phyloP scores from a whole-genome alignment of 139 green algal genomes.

The Volvox reticuliferus region DNA sequence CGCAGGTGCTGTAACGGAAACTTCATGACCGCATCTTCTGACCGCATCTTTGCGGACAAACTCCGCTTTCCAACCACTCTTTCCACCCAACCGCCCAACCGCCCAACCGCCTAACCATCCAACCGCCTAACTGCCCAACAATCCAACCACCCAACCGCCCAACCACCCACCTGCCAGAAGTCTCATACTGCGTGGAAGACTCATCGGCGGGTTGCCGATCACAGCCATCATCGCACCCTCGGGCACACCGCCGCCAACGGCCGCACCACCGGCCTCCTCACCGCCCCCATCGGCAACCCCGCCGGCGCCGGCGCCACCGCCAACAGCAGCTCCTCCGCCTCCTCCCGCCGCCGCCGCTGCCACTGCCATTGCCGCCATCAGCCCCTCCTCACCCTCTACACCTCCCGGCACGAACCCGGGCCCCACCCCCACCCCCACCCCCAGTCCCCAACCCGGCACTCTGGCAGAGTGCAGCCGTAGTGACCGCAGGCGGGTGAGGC shows the following conservation, averaged over 20 bases:
- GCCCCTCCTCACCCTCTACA: background rate
- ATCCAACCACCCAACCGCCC: no score
- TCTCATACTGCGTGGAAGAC: background rate
- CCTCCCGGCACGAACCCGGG: background rate
- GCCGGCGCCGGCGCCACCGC: background rate
- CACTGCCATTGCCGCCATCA: background rate
- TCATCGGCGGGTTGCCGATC: background rate
- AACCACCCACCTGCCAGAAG: background rate
- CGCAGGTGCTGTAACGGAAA: no score
- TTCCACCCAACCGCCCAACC: no score
- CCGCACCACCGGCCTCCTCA: no score
- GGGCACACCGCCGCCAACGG: background rate
- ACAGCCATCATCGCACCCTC: background rate
- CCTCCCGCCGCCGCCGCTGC: conserved; percentile 5
- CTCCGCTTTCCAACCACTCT: no score
- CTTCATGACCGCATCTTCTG: no score
- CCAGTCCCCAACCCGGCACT: background rate
- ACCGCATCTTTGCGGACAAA: no score
- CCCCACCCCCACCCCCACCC: background rate
- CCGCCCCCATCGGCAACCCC: background rate
- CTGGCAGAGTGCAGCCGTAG: background rate
- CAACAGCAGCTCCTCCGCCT: background rate
- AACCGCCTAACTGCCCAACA: no score
- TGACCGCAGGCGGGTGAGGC: background rate
- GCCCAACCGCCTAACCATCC: no score